These are phyloP conservation scores for Lasiosphaeria miniovina DNA, from an alignment of 495 filamentous ascomycete species.

Conservation along the genomic window DNA sequence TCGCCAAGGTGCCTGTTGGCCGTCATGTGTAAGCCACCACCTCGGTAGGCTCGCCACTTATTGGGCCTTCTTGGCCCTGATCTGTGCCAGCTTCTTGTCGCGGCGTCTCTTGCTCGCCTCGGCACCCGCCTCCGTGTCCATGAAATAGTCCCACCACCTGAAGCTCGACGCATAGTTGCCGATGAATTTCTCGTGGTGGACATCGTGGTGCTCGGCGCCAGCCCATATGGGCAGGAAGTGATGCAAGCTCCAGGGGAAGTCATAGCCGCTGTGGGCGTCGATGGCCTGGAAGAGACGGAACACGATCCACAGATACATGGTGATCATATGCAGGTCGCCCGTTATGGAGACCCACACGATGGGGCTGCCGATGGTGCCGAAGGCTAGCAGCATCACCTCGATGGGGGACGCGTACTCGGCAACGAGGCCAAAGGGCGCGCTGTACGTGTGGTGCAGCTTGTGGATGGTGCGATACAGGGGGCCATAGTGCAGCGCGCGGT, in stretches of 20 bases:
- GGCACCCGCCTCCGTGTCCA: constrained; percentile 89
- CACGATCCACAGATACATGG: constrained; percentile 97
- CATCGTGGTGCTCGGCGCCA: constrained; percentile 92
- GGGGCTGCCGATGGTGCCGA: constrained; percentile 79
- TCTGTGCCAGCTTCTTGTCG: constrained; percentile 68
- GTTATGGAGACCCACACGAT: constrained; percentile 84
- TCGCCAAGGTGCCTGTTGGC: too few relatives aligned
- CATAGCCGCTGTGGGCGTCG: constrained; percentile 94
- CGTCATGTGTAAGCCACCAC: too few relatives aligned
- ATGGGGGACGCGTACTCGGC: constrained; percentile 98
- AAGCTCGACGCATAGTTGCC: constrained; percentile 98
- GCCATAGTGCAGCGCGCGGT: constrained; percentile 93
- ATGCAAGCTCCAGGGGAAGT: constrained; percentile 95
- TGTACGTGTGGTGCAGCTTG: constrained; percentile 99
- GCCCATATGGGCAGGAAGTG: constrained; percentile 98
- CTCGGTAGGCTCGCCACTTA: constrained; percentile 32
- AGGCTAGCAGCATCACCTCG: constrained; percentile 95
- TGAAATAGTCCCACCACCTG: constrained; percentile 95
- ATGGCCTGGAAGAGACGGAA: constrained; percentile 95
- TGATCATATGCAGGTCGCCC: constrained; percentile 84
- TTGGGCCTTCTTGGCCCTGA: constrained; percentile 60
- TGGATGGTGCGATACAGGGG: constrained; percentile 91
- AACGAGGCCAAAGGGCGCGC: constrained; percentile 91
- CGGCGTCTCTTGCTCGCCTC: constrained; percentile 82
- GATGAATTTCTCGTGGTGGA: constrained; percentile 95